These are phyloP conservation scores for Dryas integrifolia DNA, from an alignment of 331 rosid genomes.

Conservation along the genomic window DNA sequence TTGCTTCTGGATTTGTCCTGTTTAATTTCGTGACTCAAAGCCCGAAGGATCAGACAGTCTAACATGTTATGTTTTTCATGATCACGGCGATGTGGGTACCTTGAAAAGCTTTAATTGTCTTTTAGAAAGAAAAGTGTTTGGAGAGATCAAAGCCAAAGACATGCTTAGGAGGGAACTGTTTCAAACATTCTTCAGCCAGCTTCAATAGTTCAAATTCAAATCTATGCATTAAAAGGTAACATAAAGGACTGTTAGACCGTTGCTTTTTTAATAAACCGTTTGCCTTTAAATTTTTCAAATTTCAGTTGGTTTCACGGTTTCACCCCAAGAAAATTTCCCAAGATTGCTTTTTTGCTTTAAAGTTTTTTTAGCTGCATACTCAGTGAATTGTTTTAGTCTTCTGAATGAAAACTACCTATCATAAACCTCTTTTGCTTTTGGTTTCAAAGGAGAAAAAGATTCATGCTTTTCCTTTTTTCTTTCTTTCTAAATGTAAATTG, in stretches of 20 bases:
- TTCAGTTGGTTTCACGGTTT: slow-evolving; percentile 19
- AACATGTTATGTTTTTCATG: slow-evolving; percentile 14
- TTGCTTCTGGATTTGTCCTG: slow-evolving; percentile 32
- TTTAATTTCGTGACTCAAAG: slow-evolving; percentile 9
- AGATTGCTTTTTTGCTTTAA: slow-evolving; percentile 32
- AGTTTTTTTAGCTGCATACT: slow-evolving; percentile 28
- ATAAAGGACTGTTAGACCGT: slow-evolving; percentile 44
- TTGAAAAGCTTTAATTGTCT: slow-evolving; percentile 26
- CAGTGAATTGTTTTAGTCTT: slow-evolving; percentile 41
- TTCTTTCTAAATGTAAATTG: slow-evolving; percentile 10
- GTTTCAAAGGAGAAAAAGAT: slow-evolving; percentile 22
- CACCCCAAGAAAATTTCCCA: neutral
- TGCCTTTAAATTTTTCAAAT: slow-evolving; percentile 32
- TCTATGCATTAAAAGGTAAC: slow-evolving; percentile 36
- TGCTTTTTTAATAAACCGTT: slow-evolving; percentile 45
- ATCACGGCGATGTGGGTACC: slow-evolving; percentile 12
- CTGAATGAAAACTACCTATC: slow-evolving; percentile 40
- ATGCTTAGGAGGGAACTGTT: slow-evolving; percentile 66
- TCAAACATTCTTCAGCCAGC: slow-evolving; percentile 42
- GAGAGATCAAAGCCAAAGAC: slow-evolving; percentile 20
- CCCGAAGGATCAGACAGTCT: slow-evolving; percentile 9
- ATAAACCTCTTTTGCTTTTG: slow-evolving; percentile 57
- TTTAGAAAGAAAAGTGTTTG: slow-evolving; percentile 30
- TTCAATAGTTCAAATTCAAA: slow-evolving; percentile 59
- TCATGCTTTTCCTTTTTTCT: slow-evolving; percentile 30